Base-by-base conservation (phyloP, 495 filamentous ascomycete species). In the Schizothecium vesticola region DNA sequence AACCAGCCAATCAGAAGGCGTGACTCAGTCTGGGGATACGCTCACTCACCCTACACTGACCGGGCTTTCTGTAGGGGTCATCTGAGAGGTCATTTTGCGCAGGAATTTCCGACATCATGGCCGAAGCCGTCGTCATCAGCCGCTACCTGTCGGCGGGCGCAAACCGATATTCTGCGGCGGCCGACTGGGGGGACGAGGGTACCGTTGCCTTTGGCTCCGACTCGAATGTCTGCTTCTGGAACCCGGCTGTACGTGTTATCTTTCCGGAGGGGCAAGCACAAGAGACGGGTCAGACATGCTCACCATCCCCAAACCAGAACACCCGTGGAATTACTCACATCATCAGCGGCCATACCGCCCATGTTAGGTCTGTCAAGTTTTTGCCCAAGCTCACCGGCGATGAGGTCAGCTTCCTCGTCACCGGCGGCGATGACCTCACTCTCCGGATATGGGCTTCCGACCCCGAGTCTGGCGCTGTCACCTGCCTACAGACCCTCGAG, bases 191-290 rank as follows among this genome's bases (percentile, higher is more conserved):
- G 74, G 74, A 81, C 8, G 80, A 87, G 43, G 88, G 90, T 13
- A 78, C 94, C 64, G 84, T 98, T 51, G 96, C 94, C 58, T 99
- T 91, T 80, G 95, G 95, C 51, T 90, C 93, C 28, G 92, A 93
- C 79, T 87, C 87, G 67, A 95, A 94, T 80, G 83, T 97, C 67
- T 95, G 93, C 31, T 74, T 97, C 63, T 98, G 95, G 95, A 82
- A 89, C 73, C 92, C 95, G 59, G 75, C 86, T 75, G 93, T 96
- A 88, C 70, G 88, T 78, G 57, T 26, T 13, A 51, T 66, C 22
- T 62, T 0, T 3, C 31, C 3, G 10, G 31, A 13, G 31, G 12
- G 43, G 2, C 19, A 3, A 0, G 19, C 6, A n/a, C 16, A 8
- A 3, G 43, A 51, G 19, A n/a, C 43, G 43, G 6, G 8, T 4